Evolutionary conservation across 2,329 filamentous ascomycete species (phyloP), one percentile per base, ranked within the genome.

Genomic region (Chrysosporium keratinophilum): DNA sequence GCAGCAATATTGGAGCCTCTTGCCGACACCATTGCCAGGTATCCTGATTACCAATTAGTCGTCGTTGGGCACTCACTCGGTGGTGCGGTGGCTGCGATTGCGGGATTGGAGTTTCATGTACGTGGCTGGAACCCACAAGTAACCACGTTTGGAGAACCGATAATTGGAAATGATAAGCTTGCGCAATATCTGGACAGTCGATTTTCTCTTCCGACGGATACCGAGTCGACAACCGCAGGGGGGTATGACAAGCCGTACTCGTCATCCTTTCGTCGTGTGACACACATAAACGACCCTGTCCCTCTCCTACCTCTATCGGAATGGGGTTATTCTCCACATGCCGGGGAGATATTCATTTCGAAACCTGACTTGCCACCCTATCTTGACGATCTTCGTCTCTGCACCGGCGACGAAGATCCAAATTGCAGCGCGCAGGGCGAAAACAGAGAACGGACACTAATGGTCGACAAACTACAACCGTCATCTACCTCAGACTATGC

Each of bases 81-180:
- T 17, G 93, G 93, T 14, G 90, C 93, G 0, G 87, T 98, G 1
- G 91, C 93, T 2, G 85, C 87, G 1, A 78, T 98, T 2, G 93
- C 90, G 0, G 87, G 80, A 1, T 75, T 96, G 31, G 93, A 98
- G 64, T 79, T 95, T 64, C 78, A 82, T 55, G 78, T 83, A 0
- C 75, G 84, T n/a, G 88, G 85, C 15, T 93, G 84, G 82, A 70
- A 84, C 7, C 82, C 90, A 2, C 70, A 77, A 12, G 81, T 95
- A 40, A 97, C 91, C 4, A 97, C 93, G 0, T 98, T 95, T 69
- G 93, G 93, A 9, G 88, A 97, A 69, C 93, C 93, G 17, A 73
- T 77, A 41, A 63, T 82, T 1, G 80, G 80, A 1, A 83, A 83
- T 60, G 62, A 67, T 42, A 72, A 67, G 2, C 68, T 84, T 41